Evolutionary conservation across 768 basidiomycete genomes (phyloP), one percentile per base, ranked within the genome.

Genomic region (Kwoniella dejecticola): DNA sequence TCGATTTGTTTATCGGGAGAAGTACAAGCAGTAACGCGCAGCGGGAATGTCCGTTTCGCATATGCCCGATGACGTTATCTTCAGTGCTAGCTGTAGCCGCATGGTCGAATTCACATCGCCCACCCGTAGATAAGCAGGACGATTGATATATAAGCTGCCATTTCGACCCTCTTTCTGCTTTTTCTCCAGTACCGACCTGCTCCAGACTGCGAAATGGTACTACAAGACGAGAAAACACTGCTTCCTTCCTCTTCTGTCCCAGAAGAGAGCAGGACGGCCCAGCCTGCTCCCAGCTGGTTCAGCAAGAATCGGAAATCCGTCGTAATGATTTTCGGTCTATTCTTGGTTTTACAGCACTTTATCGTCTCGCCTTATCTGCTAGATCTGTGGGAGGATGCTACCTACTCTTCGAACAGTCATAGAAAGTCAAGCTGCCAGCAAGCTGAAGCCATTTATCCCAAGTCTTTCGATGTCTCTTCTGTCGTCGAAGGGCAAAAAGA

Each of bases 401-500:
- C 7, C 33, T 36, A 36, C 33, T n/a, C 30, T 50, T 29, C 33
- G 7, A 44, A 38, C 13, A 36, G 17, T 2, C 13, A 12, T 26
- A 57, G 52, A 10, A 55, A 57, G 19, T 59, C 66, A 12, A 57
- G 41, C 11, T 70, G 68, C 30, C 59, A 52, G 21, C 68, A 70
- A 49, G 65, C 62, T 8, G 62, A 67, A 13, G 38, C 68, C 12
- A 33, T 70, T n/a, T 61, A 41, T 29, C 68, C 68, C 4, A 30
- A 60, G 46, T 33, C 23, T 4, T 62, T 67, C 36, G 52, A 70
- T 46, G 68, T 64, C n/a, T 66, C 68, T 23, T 33, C 52, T 2
- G 30, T 67, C 1, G 53, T 67, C 23, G 41, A 60, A 19, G 68
- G 65, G 3, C 36, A 70, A 40, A 69, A 70, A 45, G 54, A 61